A percentile compares a stretch with the other conserved stretches of the same genome.
These are phyloP conservation scores for Fusarium verticillioides DNA, from an alignment of 2,329 filamentous ascomycete species.

Conservation along the genomic window DNA sequence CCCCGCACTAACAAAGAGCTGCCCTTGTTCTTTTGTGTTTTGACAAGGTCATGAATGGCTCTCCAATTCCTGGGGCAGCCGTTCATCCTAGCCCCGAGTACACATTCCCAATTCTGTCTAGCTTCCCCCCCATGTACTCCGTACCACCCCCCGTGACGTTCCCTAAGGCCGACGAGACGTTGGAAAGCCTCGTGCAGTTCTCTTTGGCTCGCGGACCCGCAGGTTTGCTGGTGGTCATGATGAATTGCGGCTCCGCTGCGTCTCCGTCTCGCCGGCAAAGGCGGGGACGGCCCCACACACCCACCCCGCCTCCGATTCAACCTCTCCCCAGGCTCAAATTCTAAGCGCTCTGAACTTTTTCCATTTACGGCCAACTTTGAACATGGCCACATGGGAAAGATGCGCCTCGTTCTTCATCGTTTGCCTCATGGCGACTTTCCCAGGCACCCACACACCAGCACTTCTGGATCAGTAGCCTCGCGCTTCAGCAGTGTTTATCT, in stretches of 20 bases:
- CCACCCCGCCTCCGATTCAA: slow-evolving; percentile 16
- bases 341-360: not conserved
- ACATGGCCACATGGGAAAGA: slow-evolving; percentile 3
- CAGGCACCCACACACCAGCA: not conserved
- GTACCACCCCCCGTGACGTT: slow-evolving; percentile 34
- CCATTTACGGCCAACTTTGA: not conserved
- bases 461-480: not conserved
- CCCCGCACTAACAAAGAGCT: slow-evolving; percentile 35
- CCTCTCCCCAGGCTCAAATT: slow-evolving; percentile 11
- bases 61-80: slow-evolving; percentile 37
- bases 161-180: slow-evolving; percentile 38
- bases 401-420: not conserved
- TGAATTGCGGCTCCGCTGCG: slow-evolving; percentile 46
- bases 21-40: slow-evolving; percentile 1
- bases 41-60: slow-evolving; percentile 17
- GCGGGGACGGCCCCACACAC: slow-evolving; percentile 34
- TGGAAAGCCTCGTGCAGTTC: slow-evolving; percentile 11
- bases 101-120: slow-evolving; percentile 12
- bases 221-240: slow-evolving; percentile 21
- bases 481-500: not conserved
- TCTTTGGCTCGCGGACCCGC: slow-evolving; percentile 43
- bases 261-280: slow-evolving; percentile 41
- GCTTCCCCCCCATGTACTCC: not conserved
- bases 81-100: slow-evolving; percentile 32
- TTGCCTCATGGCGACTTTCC: not conserved